phyloP scores from a whole-genome alignment of 2,329 filamentous ascomycete genomes.

The Torrubiellomyces zombiae region DNA sequence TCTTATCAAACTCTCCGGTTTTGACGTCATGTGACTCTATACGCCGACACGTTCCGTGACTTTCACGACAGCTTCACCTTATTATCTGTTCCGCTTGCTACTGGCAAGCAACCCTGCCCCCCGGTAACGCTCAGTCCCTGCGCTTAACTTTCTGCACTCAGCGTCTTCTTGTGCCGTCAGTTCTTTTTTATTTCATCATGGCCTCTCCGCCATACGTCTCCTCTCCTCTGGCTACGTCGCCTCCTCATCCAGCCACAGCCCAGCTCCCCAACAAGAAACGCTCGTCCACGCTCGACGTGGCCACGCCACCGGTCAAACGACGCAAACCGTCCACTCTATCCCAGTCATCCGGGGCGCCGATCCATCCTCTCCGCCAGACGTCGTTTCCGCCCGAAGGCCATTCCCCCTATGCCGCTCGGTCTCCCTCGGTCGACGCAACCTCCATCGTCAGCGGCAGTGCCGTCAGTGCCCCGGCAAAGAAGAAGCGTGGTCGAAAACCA shows the following conservation, averaged over 20 bases:
- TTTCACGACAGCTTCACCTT: too few relatives aligned
- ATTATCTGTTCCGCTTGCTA: too few relatives aligned
- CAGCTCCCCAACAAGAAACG: conserved; percentile 44
- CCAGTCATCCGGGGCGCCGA: conserved; percentile 33
- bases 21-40: too few relatives aligned
- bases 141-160: too few relatives aligned
- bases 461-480: conserved; percentile 32
- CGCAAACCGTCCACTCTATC: conserved; percentile 55
- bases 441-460: conserved; percentile 46
- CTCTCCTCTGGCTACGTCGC: conserved; percentile 37
- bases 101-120: too few relatives aligned
- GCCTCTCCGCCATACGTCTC: conserved; percentile 38
- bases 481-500: conserved; percentile 46
- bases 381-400: conserved; percentile 55
- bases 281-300: conserved; percentile 33
- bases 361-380: conserved; percentile 62
- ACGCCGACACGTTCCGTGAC: too few relatives aligned
- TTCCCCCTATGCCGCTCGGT: conserved; percentile 42
- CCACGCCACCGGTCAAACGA: conserved; percentile 39
- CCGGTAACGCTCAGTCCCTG: too few relatives aligned
- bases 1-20: too few relatives aligned
- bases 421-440: conserved; percentile 45
- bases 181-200: conserved; percentile 21
- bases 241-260: conserved; percentile 33
- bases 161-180: too few relatives aligned